Evolutionary conservation across 495 filamentous ascomycete species (phyloP).

Genomic region (Talaromyces borbonicus): DNA sequence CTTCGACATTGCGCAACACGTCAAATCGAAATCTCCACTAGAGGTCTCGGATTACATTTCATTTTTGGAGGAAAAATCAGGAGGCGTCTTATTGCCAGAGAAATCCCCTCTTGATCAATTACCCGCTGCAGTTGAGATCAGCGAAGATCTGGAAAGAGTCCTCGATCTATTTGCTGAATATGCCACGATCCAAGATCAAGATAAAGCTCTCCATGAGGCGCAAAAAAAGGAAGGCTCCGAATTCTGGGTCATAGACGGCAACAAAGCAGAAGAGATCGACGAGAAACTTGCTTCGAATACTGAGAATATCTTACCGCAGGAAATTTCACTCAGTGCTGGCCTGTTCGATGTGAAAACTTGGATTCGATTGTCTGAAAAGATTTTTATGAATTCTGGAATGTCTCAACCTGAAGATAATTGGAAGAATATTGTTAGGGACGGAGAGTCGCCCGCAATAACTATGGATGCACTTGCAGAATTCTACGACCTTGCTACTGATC

Average conservation of each 20-base stretch:
- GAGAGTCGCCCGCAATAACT: slow-evolving; percentile 53
- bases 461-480: slow-evolving; percentile 64
- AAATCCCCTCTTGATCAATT: slow-evolving; percentile 6
- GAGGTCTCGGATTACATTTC: slow-evolving; percentile 63
- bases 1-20: slow-evolving; percentile 46
- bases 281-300: slow-evolving; percentile 18
- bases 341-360: slow-evolving; percentile 51
- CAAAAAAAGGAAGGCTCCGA: slow-evolving; percentile 30
- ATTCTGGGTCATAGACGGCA: slow-evolving; percentile 43
- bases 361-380: slow-evolving; percentile 50
- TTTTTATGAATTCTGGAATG: slow-evolving; percentile 72
- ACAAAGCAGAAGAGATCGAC: slow-evolving; percentile 31
- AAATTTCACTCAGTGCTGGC: slow-evolving; percentile 38
- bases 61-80: slow-evolving; percentile 44
- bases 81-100: slow-evolving; percentile 14
- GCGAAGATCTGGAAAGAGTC: slow-evolving; percentile 48
- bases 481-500: slow-evolving; percentile 51
- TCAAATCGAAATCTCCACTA: slow-evolving; percentile 62
- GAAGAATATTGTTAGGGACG: slow-evolving; percentile 35
- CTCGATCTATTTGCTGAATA: slow-evolving; percentile 60
- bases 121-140: slow-evolving; percentile 66
- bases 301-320: slow-evolving; percentile 19
- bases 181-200: slow-evolving; percentile 47
- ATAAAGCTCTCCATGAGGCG: slow-evolving; percentile 44
- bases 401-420: slow-evolving; percentile 52